A percentile compares a stretch with the other conserved stretches of the same genome.
Conservation (phyloP, 1,284 basidiomycete species). For the Pseudozyma sp. region DNA sequence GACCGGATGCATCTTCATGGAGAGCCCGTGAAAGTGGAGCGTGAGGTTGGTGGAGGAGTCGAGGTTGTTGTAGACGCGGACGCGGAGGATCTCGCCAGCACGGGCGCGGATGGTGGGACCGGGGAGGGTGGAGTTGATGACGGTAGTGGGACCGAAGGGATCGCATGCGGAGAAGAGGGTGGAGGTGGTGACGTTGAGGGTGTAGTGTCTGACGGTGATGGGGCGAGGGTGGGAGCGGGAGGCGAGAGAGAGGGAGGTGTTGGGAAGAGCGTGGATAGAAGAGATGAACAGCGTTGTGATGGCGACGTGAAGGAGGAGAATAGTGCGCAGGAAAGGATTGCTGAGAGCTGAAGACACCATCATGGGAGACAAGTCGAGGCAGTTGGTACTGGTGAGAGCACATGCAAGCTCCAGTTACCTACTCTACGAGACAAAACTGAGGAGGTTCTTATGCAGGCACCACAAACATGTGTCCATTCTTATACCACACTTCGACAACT, state of each 20-base stretch:
- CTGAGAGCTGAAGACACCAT: too few species aligned
- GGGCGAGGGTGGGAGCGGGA: not conserved
- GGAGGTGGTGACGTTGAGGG: constrained; percentile 18
- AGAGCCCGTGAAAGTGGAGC: constrained; percentile 56
- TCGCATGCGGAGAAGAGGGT: constrained; percentile 21
- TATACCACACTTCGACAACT: too few species aligned
- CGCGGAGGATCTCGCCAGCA: constrained; percentile 47
- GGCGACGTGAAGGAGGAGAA: not conserved
- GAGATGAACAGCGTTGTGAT: not conserved
- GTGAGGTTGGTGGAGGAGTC: constrained; percentile 36
- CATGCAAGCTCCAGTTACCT: too few species aligned
- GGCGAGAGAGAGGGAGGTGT: not conserved
- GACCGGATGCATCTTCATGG: constrained; percentile 50
- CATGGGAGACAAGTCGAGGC: too few species aligned
- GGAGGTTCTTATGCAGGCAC: too few species aligned
- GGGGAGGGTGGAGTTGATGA: constrained; percentile 52
- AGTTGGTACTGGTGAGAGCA: too few species aligned
- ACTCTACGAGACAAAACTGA: too few species aligned
- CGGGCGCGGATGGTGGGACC: constrained; percentile 55
- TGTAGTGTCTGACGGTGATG: constrained; percentile 36
- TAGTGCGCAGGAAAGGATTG: too few species aligned
- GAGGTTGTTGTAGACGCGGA: constrained; percentile 50
- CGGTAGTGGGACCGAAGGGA: constrained; percentile 14
- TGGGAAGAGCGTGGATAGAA: not conserved
- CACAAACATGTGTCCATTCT: too few species aligned